phyloP scores from a whole-genome alignment of 306 rosid genomes.

The Vigna trinervia region DNA sequence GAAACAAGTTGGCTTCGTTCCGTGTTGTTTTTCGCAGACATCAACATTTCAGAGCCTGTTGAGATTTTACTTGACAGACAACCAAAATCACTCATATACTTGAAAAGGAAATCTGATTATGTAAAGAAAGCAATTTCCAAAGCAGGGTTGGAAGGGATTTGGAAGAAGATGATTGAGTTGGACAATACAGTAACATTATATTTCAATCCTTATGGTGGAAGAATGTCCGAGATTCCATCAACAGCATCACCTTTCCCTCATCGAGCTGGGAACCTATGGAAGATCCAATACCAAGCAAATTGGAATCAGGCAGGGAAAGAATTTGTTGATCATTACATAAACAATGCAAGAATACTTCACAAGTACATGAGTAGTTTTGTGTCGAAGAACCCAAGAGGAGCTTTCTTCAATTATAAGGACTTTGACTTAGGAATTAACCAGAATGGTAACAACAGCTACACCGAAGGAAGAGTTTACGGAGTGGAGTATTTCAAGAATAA shows the following conservation, averaged over 20 bases:
- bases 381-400: slow-evolving; percentile 67
- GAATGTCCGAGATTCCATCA: slow-evolving; percentile 68
- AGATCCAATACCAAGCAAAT: slow-evolving; percentile 69
- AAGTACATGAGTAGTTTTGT: slow-evolving; percentile 72
- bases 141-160: slow-evolving; percentile 60
- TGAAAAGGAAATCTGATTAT: slow-evolving; percentile 81
- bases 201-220: slow-evolving; percentile 77
- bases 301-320: slow-evolving; percentile 62
- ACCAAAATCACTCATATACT: slow-evolving; percentile 53
- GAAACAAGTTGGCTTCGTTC: slow-evolving; percentile 75
- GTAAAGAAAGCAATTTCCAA: slow-evolving; percentile 59
- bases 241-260: slow-evolving; percentile 68
- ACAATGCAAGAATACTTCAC: slow-evolving; percentile 55
- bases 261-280: slow-evolving; percentile 68
- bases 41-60: slow-evolving; percentile 40
- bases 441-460: slow-evolving; percentile 54
- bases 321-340: slow-evolving; percentile 46
- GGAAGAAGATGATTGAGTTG: slow-evolving; percentile 73
- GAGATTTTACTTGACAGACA: slow-evolving; percentile 64
- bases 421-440: slow-evolving; percentile 74
- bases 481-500: slow-evolving; percentile 69
- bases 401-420: slow-evolving; percentile 74
- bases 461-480: slow-evolving; percentile 65
- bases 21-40: slow-evolving; percentile 57
- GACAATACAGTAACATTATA: slow-evolving; percentile 49